A percentile compares a stretch with the other conserved stretches of the same genome.
Conservation (phyloP, 257 asterid genomes). For the Nyctanthes arbortristis region DNA sequence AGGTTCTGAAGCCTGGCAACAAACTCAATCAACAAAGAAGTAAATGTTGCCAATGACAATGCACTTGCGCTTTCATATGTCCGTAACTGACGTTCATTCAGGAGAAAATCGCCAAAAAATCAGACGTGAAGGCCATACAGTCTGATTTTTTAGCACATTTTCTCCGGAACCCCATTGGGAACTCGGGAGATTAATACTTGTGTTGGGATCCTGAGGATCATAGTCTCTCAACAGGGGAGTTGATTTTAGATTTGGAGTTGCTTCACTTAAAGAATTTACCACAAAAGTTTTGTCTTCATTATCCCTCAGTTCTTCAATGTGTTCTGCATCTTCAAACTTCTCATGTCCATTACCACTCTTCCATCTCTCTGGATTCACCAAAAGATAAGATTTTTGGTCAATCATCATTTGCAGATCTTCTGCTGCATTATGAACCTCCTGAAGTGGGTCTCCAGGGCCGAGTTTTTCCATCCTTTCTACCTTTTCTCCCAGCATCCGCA, state of each 20-base stretch:
- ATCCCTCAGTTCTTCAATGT: constrained; percentile 27
- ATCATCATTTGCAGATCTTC: constrained; percentile 48
- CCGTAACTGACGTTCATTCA: constrained; percentile 47
- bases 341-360: constrained; percentile 40
- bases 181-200: constrained; percentile 4
- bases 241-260: constrained; percentile 36
- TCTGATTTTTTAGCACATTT: constrained; percentile 18
- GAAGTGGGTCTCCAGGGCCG: constrained; percentile 32
- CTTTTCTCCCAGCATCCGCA: constrained; percentile 58
- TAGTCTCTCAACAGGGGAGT: constrained; percentile 38
- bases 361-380: constrained; percentile 71
- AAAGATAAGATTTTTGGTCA: constrained; percentile 63
- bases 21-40: constrained; percentile 70
- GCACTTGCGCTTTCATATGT: constrained; percentile 77
- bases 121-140: constrained; percentile 34
- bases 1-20: constrained; percentile 84
- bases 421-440: constrained; percentile 50
- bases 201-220: constrained; percentile 32
- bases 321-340: constrained; percentile 35
- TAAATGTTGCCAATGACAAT: constrained; percentile 73
- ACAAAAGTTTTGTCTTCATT: constrained; percentile 20
- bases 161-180: constrained; percentile 16
- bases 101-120: constrained; percentile 25
- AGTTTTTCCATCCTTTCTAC: constrained; percentile 68
- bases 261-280: constrained; percentile 47